These are phyloP conservation scores for Nasturtium officinale DNA, from an alignment of 345 rosid genomes.

Conservation along the genomic window DNA sequence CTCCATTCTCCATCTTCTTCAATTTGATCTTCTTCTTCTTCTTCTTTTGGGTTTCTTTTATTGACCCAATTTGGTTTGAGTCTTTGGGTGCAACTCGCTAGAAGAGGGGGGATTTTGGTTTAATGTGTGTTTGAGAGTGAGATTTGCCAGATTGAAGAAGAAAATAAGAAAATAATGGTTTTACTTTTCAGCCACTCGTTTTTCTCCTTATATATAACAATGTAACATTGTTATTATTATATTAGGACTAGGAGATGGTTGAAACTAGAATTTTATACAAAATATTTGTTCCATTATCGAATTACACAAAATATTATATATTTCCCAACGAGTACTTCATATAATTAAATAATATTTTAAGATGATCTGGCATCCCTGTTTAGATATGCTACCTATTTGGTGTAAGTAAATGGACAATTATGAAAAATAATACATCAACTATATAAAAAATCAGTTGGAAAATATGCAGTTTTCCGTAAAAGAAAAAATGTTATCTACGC, in stretches of 20 bases:
- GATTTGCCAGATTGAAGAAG: constrained; percentile 25
- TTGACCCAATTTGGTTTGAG: not conserved
- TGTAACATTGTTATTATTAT: not conserved
- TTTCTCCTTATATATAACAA: not conserved
- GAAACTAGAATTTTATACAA: not conserved
- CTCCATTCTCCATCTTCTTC: constrained; percentile 46
- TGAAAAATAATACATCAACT: not conserved
- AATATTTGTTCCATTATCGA: not conserved
- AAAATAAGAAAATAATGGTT: constrained; percentile 1
- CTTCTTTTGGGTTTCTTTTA: constrained; percentile 11
- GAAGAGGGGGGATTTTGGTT: constrained; percentile 1
- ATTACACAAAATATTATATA: not conserved
- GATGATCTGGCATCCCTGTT: not conserved
- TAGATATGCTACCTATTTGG: not conserved
- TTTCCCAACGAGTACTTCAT: not conserved
- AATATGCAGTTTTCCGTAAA: no score
- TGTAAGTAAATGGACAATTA: not conserved
- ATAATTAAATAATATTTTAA: not conserved
- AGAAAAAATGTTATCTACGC: not conserved
- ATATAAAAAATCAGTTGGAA: not conserved
- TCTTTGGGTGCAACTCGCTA: constrained; percentile 13
- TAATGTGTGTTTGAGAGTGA: constrained; percentile 26
- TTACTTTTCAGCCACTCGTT: constrained; percentile 30
- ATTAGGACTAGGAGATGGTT: not conserved
- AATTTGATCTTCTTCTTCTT: constrained; percentile 5